Percentiles rank a stretch among this genome's conserved stretches.
Conservation (phyloP, 192 early-diverging fungal genomes). For the Coemansia sp. region DNA sequence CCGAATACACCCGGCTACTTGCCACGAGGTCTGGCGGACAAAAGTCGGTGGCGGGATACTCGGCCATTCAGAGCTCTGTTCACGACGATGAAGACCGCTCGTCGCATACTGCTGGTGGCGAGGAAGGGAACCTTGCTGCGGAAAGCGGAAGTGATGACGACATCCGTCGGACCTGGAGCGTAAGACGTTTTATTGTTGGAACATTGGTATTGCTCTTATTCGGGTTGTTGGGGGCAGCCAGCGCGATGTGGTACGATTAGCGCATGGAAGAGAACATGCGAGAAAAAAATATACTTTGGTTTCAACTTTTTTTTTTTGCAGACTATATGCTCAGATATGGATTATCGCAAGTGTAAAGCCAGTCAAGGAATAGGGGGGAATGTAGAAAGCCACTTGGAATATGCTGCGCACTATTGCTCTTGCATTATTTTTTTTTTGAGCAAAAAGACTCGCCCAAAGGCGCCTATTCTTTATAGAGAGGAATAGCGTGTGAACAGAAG, state of each 20-base stretch:
- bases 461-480: neutral
- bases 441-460: neutral
- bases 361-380: neutral
- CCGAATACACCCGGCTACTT: constrained; percentile 21
- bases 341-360: neutral
- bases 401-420: constrained; percentile 7
- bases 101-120: constrained; percentile 2
- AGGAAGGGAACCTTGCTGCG: neutral
- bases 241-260: constrained; percentile 19
- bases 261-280: neutral
- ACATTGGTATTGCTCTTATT: constrained; percentile 18
- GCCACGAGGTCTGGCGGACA: constrained; percentile 1
- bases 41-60: constrained; percentile 6
- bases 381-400: constrained; percentile 7
- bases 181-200: constrained; percentile 3
- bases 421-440: neutral
- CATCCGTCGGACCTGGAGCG: neutral
- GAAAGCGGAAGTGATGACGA: neutral
- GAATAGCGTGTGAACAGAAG: constrained; percentile 5
- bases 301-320: neutral
- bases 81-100: constrained; percentile 6
- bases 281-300: neutral
- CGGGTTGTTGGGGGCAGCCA: constrained; percentile 19
- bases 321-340: neutral
- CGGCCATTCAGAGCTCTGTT: neutral